These are phyloP conservation scores for Hirsutella minnesotensis DNA, from an alignment of 2,329 filamentous ascomycete species.

Conservation along the genomic window DNA sequence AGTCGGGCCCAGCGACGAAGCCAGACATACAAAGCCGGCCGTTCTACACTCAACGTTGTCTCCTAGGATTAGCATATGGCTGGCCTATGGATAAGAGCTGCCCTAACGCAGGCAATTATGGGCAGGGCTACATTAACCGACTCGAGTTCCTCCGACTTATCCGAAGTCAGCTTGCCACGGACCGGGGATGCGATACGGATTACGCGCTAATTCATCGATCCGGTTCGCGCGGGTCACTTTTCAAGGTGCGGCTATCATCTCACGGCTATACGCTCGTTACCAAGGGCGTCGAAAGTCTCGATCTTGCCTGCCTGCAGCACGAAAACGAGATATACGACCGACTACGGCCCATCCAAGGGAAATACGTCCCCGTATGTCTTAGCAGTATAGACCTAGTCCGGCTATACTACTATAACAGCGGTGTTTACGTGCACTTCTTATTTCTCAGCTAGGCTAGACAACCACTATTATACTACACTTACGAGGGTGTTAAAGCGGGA, in stretches of 20 bases:
- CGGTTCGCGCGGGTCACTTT: slow-evolving; percentile 18
- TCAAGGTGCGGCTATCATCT: slow-evolving; percentile 22
- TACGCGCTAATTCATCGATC: slow-evolving; percentile 14
- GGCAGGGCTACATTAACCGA: not conserved
- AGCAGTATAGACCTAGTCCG: slow-evolving; percentile 15
- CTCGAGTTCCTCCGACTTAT: not conserved
- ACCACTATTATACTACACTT: not conserved
- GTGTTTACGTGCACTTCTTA: slow-evolving; percentile 18
- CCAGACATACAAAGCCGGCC: not conserved
- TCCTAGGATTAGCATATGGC: not conserved
- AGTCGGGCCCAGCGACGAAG: too few relatives aligned
- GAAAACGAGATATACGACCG: slow-evolving; percentile 18
- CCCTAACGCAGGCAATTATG: not conserved
- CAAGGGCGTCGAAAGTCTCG: slow-evolving; percentile 20
- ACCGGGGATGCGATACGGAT: not conserved
- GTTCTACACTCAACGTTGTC: not conserved
- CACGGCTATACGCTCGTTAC: slow-evolving; percentile 17
- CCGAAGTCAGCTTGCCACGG: not conserved
- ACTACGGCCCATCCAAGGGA: slow-evolving; percentile 17
- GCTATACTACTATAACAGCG: slow-evolving; percentile 18
- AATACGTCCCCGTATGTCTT: slow-evolving; percentile 21
- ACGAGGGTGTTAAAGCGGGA: not conserved
- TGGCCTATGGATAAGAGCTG: not conserved
- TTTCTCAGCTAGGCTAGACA: slow-evolving; percentile 17
- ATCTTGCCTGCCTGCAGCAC: slow-evolving; percentile 12